Evolutionary conservation across 768 basidiomycete genomes (phyloP), one percentile per base, ranked within the genome.

Genomic region (Panus rudis): DNA sequence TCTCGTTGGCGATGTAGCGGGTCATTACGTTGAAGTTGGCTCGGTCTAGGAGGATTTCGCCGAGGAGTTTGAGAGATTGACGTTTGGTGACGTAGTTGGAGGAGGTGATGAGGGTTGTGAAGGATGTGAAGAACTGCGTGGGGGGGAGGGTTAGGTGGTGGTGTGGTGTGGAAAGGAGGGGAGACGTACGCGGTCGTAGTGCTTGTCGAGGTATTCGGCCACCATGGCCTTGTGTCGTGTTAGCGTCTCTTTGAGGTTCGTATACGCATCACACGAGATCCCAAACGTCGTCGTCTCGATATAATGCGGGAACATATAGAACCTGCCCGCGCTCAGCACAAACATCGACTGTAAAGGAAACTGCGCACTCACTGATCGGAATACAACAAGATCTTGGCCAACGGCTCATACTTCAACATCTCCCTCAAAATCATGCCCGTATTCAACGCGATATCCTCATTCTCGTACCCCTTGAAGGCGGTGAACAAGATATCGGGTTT

Each of bases 1-100:
- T 84, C 59, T 97, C 96, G 56, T 83, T 84, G 7, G 90, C 79
- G 54, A 99, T 99, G 61, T 98, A 99, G 6, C 84, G 78, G 0
- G 96, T 98, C 96, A 99, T 99, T 58, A 98, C 90, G 52, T 76
- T 91, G 72, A 97, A 98, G 65, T 99, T 99, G 37, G 92, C 92
- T 22, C 96, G 81, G 66, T 99, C 96, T 34, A 99, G 81, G 6
- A 98, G 72, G 65, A 98, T 98, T 66, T 99, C 96, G 49, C 96
- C 96, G 2, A 99, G 79, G 5, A 98, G 79, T 65, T 99, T 99
- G 54, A 99, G 79, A 1, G 93, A 97, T 63, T 99, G 96, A 13
- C 96, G 88, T 64, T 98, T 98, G n/a, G 96, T 99, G 45, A 99
- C 96, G 61, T 98, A 98, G 72, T 98, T 98, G 57, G 72, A 76